phyloP scores from a whole-genome alignment of 2,329 filamentous ascomycete species.

The Aphanoascus verrucosus region DNA sequence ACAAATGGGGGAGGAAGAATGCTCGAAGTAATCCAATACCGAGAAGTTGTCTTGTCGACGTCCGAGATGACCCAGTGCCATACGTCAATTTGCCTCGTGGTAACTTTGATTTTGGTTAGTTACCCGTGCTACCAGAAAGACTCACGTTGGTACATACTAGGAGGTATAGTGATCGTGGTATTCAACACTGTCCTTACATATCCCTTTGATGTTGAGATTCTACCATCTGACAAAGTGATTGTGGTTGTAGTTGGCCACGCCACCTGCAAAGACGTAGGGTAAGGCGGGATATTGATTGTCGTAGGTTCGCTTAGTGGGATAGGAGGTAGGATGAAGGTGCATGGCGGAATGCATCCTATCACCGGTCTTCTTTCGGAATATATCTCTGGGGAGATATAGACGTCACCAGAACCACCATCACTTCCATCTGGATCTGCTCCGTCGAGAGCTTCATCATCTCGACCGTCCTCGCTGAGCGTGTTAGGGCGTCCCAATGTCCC shows the following conservation, averaged over 20 bases:
- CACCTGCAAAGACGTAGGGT: constrained; percentile 16
- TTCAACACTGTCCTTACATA: not conserved
- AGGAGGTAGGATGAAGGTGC: constrained; percentile 18
- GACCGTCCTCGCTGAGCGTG: not conserved
- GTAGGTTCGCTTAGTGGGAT: constrained; percentile 9
- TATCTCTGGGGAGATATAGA: constrained; percentile 17
- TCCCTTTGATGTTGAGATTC: constrained; percentile 11
- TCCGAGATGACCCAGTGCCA: constrained; percentile 9
- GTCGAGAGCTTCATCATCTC: not conserved
- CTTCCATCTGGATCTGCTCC: constrained; percentile 9
- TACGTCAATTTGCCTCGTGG: constrained; percentile 6
- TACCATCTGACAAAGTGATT: constrained; percentile 8
- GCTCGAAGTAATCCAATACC: not conserved
- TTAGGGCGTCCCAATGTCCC: constrained; percentile 8
- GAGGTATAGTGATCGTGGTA: constrained; percentile 7
- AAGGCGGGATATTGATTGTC: constrained; percentile 17
- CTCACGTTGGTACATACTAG: not conserved
- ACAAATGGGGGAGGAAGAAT: constrained; percentile 11
- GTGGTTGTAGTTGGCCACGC: constrained; percentile 11
- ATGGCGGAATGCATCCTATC: constrained; percentile 16
- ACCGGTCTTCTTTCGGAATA: constrained; percentile 11
- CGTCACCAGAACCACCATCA: constrained; percentile 12
- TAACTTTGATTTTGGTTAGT: not conserved
- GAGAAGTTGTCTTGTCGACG: not conserved
- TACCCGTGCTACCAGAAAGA: not conserved